These are phyloP conservation scores for Aphanoascus verrucosus DNA, from an alignment of 2,329 filamentous ascomycete species.

Conservation along the genomic window DNA sequence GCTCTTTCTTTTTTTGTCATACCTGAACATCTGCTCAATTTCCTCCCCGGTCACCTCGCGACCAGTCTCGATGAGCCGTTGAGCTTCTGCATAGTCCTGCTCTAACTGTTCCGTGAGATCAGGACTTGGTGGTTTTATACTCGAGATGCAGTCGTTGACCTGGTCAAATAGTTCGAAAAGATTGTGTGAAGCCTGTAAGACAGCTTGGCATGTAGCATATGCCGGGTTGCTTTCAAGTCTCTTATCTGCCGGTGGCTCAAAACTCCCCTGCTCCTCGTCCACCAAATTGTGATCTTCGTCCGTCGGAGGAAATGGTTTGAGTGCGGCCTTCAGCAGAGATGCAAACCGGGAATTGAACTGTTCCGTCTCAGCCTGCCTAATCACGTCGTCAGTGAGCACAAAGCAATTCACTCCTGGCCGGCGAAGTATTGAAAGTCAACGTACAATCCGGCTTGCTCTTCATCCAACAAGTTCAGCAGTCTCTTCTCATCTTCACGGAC, in stretches of 20 bases:
- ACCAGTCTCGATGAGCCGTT: slow-evolving; percentile 16
- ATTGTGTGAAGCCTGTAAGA: slow-evolving; percentile 10
- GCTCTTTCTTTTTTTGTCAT: slow-evolving; percentile 1
- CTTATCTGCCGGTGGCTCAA: neutral
- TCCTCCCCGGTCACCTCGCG: slow-evolving; percentile 14
- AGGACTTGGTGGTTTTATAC: slow-evolving; percentile 8
- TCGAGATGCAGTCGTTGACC: slow-evolving; percentile 8
- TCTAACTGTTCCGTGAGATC: slow-evolving; percentile 12
- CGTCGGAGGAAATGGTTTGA: slow-evolving; percentile 10
- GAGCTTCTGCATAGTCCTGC: slow-evolving; percentile 15
- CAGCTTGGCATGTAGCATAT: slow-evolving; percentile 10
- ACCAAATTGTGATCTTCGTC: neutral
- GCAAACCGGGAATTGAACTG: slow-evolving; percentile 12
- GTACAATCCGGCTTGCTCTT: slow-evolving; percentile 13
- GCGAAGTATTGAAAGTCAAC: neutral
- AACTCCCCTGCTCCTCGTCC: neutral
- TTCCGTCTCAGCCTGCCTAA: slow-evolving; percentile 12
- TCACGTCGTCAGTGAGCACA: neutral
- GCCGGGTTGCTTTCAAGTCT: slow-evolving; percentile 7
- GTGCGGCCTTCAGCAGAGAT: slow-evolving; percentile 10
- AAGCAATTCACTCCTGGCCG: neutral
- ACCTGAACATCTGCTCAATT: slow-evolving; percentile 15
- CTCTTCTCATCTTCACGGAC: slow-evolving; percentile 16
- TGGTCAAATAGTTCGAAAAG: slow-evolving; percentile 13
- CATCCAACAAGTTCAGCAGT: slow-evolving; percentile 12